phyloP scores from a whole-genome alignment of 2,329 filamentous ascomycete species.

The Fonsecaea pugnacius region DNA sequence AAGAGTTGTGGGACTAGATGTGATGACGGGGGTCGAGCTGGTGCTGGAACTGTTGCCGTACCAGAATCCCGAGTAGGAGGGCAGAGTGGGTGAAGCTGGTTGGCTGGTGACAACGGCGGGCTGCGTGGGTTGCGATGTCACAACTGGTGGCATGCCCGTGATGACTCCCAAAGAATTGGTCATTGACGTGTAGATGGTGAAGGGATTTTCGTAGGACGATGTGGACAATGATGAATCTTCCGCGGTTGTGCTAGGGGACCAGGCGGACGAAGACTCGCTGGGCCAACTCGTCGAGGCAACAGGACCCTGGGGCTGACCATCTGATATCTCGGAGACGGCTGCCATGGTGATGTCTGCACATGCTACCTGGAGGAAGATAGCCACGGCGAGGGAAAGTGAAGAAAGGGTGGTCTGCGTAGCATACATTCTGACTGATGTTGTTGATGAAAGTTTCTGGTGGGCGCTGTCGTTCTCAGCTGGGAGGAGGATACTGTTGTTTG shows the following conservation, averaged over 20 bases:
- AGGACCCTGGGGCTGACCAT: conserved; percentile 32
- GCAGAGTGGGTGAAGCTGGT: conserved; percentile 40
- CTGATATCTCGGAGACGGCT: conserved; percentile 27
- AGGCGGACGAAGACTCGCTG: conserved; percentile 3
- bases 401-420: conserved; percentile 13
- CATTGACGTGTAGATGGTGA: conserved; percentile 51
- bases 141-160: conserved; percentile 51
- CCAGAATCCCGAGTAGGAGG: conserved; percentile 40
- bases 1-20: conserved; percentile 30
- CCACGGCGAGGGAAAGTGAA: conserved; percentile 19
- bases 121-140: conserved; percentile 45
- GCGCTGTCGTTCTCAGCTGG: background rate
- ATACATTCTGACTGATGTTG: conserved; percentile 19
- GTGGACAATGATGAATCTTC: conserved; percentile 15
- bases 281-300: conserved; percentile 6
- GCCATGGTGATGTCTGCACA: conserved; percentile 9
- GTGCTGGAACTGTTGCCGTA: conserved; percentile 34
- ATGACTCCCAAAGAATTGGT: conserved; percentile 57
- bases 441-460: background rate
- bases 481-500: background rate
- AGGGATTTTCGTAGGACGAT: conserved; percentile 47
- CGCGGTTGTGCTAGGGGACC: background rate
- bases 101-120: conserved; percentile 42
- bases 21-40: conserved; percentile 44
- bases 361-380: conserved; percentile 19